Conservation (phyloP, 257 asterid species). For the Vinca minor region DNA sequence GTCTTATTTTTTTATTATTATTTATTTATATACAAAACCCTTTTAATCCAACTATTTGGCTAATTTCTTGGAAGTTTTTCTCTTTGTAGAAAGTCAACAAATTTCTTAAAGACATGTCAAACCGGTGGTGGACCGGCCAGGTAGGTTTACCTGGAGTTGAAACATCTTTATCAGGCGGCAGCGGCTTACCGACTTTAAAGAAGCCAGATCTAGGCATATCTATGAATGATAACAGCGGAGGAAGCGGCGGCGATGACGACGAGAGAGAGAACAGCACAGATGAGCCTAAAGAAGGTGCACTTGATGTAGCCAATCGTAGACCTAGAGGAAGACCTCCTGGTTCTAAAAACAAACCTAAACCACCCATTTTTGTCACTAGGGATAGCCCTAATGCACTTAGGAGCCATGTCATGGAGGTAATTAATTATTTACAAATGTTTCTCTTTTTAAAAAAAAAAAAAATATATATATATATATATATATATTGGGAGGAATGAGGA, state of each 20-base stretch:
- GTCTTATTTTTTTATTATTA: too few species aligned
- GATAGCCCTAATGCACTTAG: slow-evolving; percentile 66
- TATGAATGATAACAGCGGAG: slow-evolving; percentile 30
- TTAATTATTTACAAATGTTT: too few species aligned
- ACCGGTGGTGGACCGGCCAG: slow-evolving; percentile 60
- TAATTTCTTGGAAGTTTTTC: too few species aligned
- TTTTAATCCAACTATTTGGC: too few species aligned
- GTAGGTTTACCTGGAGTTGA: slow-evolving; percentile 42
- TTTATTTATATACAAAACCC: too few species aligned
- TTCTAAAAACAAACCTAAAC: slow-evolving; percentile 57
- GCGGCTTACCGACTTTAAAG: slow-evolving; percentile 25
- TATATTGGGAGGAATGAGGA: too few species aligned
- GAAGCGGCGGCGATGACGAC: slow-evolving; percentile 22
- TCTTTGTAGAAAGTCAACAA: slow-evolving; percentile 3
- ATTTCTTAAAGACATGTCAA: slow-evolving; percentile 29
- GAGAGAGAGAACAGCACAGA: slow-evolving; percentile 37
- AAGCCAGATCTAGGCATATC: slow-evolving; percentile 53
- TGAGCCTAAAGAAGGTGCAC: slow-evolving; percentile 50
- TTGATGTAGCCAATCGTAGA: slow-evolving; percentile 39
- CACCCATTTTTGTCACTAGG: slow-evolving; percentile 50
- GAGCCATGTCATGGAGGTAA: slow-evolving; percentile 63
- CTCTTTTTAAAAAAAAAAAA: too few species aligned
- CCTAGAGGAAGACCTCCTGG: slow-evolving; percentile 60
- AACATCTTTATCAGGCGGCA: slow-evolving; percentile 26
- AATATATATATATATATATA: too few species aligned